These are phyloP conservation scores for Rhamnella rubrinervis DNA, from an alignment of 331 rosid genomes.

Conservation along the genomic window DNA sequence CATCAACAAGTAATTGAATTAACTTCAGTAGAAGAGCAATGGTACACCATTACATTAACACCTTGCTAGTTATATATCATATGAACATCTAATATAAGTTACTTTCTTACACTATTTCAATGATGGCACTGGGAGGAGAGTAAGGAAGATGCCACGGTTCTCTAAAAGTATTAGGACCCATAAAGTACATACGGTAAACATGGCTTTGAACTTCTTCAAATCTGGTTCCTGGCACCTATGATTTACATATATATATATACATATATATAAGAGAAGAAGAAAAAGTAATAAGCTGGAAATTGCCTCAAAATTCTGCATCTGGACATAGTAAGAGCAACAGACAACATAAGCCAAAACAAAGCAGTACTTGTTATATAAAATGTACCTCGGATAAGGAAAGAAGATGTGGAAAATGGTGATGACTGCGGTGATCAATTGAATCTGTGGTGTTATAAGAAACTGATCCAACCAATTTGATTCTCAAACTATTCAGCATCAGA, in stretches of 20 bases:
- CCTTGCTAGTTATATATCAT: not conserved
- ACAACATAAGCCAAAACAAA: conserved; percentile 17
- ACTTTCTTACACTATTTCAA: conserved; percentile 92
- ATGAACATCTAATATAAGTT: conserved; percentile 17
- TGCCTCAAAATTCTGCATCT: conserved; percentile 10
- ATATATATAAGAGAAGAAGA: too few relatives aligned
- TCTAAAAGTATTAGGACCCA: conserved; percentile 92
- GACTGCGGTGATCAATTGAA: conserved; percentile 72
- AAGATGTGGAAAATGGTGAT: conserved; percentile 73
- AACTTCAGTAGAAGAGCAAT: not conserved
- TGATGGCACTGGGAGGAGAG: conserved; percentile 91
- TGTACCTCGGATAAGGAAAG: conserved; percentile 94
- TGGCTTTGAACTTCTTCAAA: conserved; percentile 83
- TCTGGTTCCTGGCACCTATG: conserved; percentile 86
- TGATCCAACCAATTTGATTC: conserved; percentile 78
- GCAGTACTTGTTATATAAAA: conserved; percentile 18
- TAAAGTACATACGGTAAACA: conserved; percentile 81
- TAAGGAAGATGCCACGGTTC: conserved; percentile 99
- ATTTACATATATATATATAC: too few relatives aligned
- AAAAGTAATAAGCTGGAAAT: conserved; percentile 2
- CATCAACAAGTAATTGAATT: not conserved
- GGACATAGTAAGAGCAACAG: conserved; percentile 5
- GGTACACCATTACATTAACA: not conserved
- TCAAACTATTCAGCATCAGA: conserved; percentile 64
- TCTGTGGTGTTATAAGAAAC: conserved; percentile 57